Conservation (phyloP, 768 basidiomycete species). For the Russula olivacea region DNA sequence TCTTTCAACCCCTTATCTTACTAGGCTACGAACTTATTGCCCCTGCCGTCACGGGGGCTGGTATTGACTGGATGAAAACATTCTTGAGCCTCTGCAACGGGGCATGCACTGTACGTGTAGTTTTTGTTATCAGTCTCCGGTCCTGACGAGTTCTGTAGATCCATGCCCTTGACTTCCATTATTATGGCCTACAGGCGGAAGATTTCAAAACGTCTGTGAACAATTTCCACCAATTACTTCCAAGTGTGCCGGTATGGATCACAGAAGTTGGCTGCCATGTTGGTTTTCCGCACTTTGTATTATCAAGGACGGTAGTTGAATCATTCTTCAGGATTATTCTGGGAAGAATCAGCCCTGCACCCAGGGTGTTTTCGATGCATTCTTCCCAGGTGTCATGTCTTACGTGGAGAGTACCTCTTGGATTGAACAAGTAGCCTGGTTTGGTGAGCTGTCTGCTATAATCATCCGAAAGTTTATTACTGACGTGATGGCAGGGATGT, state of each 20-base stretch:
- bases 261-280: slow-evolving; percentile 72
- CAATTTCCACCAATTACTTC: slow-evolving; percentile 39
- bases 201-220: slow-evolving; percentile 50
- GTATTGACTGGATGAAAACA: slow-evolving; percentile 56
- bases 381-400: background rate
- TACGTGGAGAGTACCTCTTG: slow-evolving; percentile 44
- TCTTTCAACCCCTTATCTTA: slow-evolving; percentile 57
- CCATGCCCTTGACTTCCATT: slow-evolving; percentile 57
- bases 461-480: background rate
- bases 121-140: background rate
- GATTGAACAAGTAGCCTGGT: slow-evolving; percentile 46
- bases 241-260: slow-evolving; percentile 45
- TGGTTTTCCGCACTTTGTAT: background rate
- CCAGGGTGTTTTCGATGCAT: background rate
- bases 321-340: slow-evolving; percentile 45
- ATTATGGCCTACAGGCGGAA: slow-evolving; percentile 49
- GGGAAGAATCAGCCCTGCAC: slow-evolving; percentile 38
- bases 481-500: slow-evolving; percentile 36
- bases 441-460: slow-evolving; percentile 44
- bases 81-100: slow-evolving; percentile 51
- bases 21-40: slow-evolving; percentile 54
- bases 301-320: background rate
- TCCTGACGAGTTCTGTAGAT: slow-evolving; percentile 37
- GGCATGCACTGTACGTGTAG: slow-evolving; percentile 39
- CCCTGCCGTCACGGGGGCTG: slow-evolving; percentile 63